Base-by-base conservation (phyloP, 2,329 filamentous ascomycete genomes). In the Diaporthe batatas region DNA sequence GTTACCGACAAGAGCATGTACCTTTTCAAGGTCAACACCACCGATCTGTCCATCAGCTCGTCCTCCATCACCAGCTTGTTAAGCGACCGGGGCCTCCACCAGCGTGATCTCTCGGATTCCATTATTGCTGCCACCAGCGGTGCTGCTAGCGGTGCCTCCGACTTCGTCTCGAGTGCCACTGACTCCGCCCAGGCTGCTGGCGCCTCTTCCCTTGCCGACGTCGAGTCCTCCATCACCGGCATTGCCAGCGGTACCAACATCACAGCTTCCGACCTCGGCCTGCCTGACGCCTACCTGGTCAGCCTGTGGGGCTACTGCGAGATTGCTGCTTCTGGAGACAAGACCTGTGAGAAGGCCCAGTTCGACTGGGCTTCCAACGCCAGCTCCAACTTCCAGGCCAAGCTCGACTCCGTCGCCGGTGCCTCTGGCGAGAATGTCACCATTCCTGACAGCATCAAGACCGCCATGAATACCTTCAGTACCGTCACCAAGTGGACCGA, bases 281-380 rank as follows among this genome's bases (percentile, higher is more conserved):
- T 98, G 73, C 89, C 88, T 78, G 91, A 96, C 80, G 87, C 91
- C 79, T 98, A 98, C 88, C 89, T 93, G 74, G 87, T 98, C 80
- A 90, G 89, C 79, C 87, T 98, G 49, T 97, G 94, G 93, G 93
- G 93, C 80, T 98, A 95, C 88, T 98, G 96, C 89, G 85, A 86
- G 72, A 90, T 88, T 69, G 83, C 87, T 67, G 82, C 86, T 76
- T 87, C 88, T 76, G 86, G 86, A 77, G 86, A 87, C 75, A 86
- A 87, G 75, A 85, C 88, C 77, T 98, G 96, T 89, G 92, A 91
- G 69, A 86, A 91, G 77, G 87, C 91, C 70, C 85, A 92, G 81
- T 91, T 92, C 77, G 86, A 94, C 83, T 99, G 94, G 91, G 94
- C 93, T 78, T 89, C 92, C 82, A 87, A 92, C 77, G 88, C 91